Evolutionary conservation across 805 yeast genomes (phyloP).

Genomic region (Hemisphaericaspora nanyangensis): DNA sequence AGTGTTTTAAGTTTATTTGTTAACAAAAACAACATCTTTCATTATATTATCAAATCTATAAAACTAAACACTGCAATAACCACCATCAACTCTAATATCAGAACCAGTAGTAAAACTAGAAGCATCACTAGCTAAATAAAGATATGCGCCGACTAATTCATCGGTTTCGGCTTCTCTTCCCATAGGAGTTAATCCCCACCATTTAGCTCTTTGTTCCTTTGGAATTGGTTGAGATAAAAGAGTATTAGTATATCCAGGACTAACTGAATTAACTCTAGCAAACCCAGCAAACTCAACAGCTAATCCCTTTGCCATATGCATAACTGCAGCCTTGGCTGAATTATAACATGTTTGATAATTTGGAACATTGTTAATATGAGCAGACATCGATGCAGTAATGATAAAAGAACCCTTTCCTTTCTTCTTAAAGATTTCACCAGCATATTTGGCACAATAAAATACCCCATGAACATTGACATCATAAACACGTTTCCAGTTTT

Average conservation of each 20-base stretch:
- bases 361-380: slow-evolving; percentile 81
- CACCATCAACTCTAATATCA: slow-evolving; percentile 78
- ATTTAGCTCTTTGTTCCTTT: slow-evolving; percentile 29
- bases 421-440: slow-evolving; percentile 68
- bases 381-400: slow-evolving; percentile 87
- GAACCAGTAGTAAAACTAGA: slow-evolving; percentile 76
- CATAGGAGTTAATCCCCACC: slow-evolving; percentile 53
- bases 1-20: no score
- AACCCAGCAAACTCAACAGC: slow-evolving; percentile 86
- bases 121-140: slow-evolving; percentile 79
- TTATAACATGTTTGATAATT: slow-evolving; percentile 84
- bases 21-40: no score
- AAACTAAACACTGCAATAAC: slow-evolving; percentile 53
- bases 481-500: slow-evolving; percentile 69
- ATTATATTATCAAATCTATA: no score
- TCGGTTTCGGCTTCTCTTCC: slow-evolving; percentile 74
- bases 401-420: slow-evolving; percentile 77
- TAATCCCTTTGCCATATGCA: slow-evolving; percentile 71
- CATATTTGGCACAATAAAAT: slow-evolving; percentile 71
- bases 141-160: slow-evolving; percentile 76
- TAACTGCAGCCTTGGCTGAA: slow-evolving; percentile 80
- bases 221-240: slow-evolving; percentile 50
- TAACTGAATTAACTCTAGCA: slow-evolving; percentile 78
- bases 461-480: slow-evolving; percentile 77
- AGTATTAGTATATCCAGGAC: slow-evolving; percentile 85